A percentile compares a stretch with the other conserved stretches of the same genome.
These are phyloP conservation scores for Astrephomene gubernaculifera DNA, from an alignment of 139 green algal species.

Conservation along the genomic window DNA sequence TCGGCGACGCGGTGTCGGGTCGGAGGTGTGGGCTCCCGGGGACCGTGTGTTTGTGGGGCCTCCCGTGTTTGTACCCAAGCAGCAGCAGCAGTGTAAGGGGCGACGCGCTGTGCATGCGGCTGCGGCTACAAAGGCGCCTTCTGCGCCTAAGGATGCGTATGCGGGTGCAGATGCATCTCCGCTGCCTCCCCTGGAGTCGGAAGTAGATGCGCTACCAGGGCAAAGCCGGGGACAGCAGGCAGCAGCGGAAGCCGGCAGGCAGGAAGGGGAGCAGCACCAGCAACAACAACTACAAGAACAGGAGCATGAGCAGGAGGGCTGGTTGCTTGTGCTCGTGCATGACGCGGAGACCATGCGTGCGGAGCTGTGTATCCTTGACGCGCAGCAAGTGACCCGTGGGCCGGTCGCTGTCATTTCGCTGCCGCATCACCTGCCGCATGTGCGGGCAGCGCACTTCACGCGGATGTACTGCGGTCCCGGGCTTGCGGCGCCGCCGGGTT, in stretches of 20 bases:
- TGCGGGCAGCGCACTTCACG: not conserved
- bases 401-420: constrained; percentile 25
- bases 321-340: constrained; percentile 24
- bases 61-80: constrained; percentile 24
- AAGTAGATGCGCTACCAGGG: not conserved
- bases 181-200: not conserved
- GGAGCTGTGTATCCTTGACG: constrained; percentile 43
- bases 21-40: constrained; percentile 38
- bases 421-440: constrained; percentile 36
- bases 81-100: not conserved
- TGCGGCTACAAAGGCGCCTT: not conserved
- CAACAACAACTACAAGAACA: too few relatives aligned
- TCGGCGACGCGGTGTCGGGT: not conserved
- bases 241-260: too few relatives aligned
- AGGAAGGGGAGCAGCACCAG: too few relatives aligned
- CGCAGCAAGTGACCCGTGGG: not conserved
- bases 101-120: not conserved
- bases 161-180: not conserved
- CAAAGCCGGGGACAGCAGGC: too few relatives aligned
- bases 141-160: too few relatives aligned
- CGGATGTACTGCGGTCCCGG: constrained; percentile 19
- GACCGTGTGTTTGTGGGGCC: constrained; percentile 33
- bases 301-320: constrained; percentile 36
- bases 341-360: constrained; percentile 9
- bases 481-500: constrained; percentile 19